These are phyloP conservation scores for Botryosphaeria dothidea DNA, from an alignment of 2,329 filamentous ascomycete genomes.

Conservation along the genomic window DNA sequence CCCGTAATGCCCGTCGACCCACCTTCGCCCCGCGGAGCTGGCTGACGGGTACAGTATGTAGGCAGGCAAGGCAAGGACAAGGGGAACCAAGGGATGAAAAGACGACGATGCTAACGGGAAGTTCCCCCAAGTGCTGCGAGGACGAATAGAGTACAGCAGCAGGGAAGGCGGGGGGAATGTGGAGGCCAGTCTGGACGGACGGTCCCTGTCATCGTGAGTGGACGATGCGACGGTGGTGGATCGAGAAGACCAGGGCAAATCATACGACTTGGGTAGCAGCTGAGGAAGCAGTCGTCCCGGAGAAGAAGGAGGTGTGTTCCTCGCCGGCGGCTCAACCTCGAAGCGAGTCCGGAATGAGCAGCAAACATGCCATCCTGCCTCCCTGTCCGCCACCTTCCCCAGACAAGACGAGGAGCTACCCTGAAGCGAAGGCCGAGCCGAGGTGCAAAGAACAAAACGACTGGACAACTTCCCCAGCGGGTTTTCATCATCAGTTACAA, in stretches of 20 bases:
- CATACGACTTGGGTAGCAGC: slow-evolving; percentile 5
- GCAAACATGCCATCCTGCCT: not conserved
- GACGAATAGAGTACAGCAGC: not conserved
- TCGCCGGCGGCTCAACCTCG: slow-evolving; percentile 1
- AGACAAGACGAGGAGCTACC: not conserved
- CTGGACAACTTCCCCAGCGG: no score
- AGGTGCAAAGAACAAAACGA: not conserved
- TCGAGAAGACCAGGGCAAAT: not conserved
- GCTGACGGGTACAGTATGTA: not conserved
- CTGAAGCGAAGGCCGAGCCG: not conserved
- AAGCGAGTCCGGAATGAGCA: not conserved
- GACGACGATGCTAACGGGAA: not conserved
- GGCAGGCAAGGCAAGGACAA: not conserved
- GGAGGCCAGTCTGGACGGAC: not conserved
- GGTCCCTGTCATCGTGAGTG: not conserved
- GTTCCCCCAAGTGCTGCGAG: not conserved
- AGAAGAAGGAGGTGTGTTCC: not conserved
- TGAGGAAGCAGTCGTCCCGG: not conserved
- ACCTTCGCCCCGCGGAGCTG: not conserved
- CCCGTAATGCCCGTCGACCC: not conserved
- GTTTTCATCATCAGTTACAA: no score
- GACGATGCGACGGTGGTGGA: not conserved
- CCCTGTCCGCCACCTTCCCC: not conserved
- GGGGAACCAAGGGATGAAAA: not conserved
- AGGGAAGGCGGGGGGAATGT: not conserved